A percentile compares a stretch with the other conserved stretches of the same genome.
phyloP scores from a whole-genome alignment of 176 grass and related monocot genomes.

The Oryza nivara region DNA sequence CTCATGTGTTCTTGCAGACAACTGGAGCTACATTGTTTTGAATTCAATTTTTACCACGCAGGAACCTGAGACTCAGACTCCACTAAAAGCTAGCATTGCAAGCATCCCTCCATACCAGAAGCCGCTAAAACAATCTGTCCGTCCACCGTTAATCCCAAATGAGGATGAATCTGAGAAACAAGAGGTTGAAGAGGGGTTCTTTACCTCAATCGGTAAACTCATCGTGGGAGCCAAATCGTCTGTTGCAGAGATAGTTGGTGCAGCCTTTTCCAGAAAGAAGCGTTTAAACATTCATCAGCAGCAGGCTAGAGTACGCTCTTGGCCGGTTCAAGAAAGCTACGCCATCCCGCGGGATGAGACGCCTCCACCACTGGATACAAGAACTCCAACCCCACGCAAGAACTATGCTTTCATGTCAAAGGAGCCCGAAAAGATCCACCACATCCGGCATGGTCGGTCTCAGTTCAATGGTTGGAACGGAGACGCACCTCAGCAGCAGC shows the following conservation, averaged over 20 bases:
- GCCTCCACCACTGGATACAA: conserved; percentile 58
- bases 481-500: conserved; percentile 52
- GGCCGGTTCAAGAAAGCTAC: conserved; percentile 67
- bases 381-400: conserved; percentile 64
- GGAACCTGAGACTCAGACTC: conserved; percentile 51
- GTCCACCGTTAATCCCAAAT: conserved; percentile 60
- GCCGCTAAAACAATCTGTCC: conserved; percentile 53
- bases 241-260: conserved; percentile 46
- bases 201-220: conserved; percentile 59
- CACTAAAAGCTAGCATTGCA: conserved; percentile 54
- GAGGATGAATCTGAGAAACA: conserved; percentile 62
- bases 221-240: conserved; percentile 62
- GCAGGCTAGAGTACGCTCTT: conserved; percentile 40
- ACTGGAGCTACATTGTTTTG: conserved; percentile 40
- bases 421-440: conserved; percentile 80
- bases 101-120: conserved; percentile 70
- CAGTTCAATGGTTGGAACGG: conserved; percentile 53
- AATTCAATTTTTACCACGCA: conserved; percentile 41
- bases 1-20: conserved; percentile 17
- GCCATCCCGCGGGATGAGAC: conserved; percentile 61
- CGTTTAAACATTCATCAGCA: conserved; percentile 42
- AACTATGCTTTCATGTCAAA: conserved; percentile 83
- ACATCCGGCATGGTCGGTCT: conserved; percentile 59
- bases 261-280: conserved; percentile 69
- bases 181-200: conserved; percentile 68